Percentiles rank a stretch among this genome's conserved stretches.
Evolutionary conservation across 164 flowering plant genomes (phyloP).

Genomic region (Stephania japonica): DNA sequence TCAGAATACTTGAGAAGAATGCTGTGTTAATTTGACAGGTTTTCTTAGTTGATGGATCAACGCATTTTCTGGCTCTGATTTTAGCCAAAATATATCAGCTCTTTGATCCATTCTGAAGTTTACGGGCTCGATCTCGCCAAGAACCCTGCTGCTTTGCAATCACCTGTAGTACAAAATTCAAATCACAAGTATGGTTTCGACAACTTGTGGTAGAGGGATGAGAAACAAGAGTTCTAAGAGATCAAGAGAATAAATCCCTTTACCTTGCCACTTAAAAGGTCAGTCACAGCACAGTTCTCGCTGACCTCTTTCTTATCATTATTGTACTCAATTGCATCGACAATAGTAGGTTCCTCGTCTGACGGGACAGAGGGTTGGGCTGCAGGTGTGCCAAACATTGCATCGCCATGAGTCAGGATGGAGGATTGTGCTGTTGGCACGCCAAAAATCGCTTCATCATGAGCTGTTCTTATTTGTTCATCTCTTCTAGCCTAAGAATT

Average conservation of each 20-base stretch:
- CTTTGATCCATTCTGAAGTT: slow-evolving; percentile 18
- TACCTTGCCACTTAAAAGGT: slow-evolving; percentile 72
- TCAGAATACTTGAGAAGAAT: not conserved
- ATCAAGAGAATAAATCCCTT: not conserved
- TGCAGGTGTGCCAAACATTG: slow-evolving; percentile 73
- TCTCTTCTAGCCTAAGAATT: slow-evolving; percentile 53
- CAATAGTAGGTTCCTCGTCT: slow-evolving; percentile 30
- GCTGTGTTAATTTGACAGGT: not conserved
- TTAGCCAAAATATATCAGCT: not conserved
- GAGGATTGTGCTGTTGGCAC: slow-evolving; percentile 28
- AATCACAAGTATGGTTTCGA: not conserved
- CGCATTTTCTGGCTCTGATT: not conserved
- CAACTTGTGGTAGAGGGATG: not conserved
- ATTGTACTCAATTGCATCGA: slow-evolving; percentile 18
- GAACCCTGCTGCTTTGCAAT: slow-evolving; percentile 80
- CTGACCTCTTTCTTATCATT: slow-evolving; percentile 17
- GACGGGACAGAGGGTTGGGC: slow-evolving; percentile 21
- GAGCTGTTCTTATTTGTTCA: slow-evolving; percentile 66
- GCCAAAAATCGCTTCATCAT: slow-evolving; percentile 93
- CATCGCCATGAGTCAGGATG: slow-evolving; percentile 57
- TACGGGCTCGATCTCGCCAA: slow-evolving; percentile 88
- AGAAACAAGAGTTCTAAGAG: not conserved
- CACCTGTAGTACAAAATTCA: slow-evolving; percentile 37
- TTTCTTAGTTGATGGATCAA: not conserved
- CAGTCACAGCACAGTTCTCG: slow-evolving; percentile 20